These are phyloP conservation scores for Cryphonectria parasitica DNA, from an alignment of 2,329 filamentous ascomycete species.

Conservation along the genomic window DNA sequence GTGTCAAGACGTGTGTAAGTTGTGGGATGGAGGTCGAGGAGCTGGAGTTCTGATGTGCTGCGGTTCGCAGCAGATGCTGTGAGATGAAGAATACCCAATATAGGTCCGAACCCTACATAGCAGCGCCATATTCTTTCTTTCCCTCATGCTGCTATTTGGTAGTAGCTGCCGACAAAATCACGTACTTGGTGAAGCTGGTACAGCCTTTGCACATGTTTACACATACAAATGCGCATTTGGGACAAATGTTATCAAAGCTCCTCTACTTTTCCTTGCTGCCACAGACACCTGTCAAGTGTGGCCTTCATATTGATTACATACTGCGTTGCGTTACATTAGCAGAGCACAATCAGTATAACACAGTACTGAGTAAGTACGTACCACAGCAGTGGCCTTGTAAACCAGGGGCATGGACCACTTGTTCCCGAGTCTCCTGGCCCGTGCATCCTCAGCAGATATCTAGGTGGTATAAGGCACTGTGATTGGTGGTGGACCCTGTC, in stretches of 20 bases:
- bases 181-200: neutral
- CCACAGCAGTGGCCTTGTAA: neutral
- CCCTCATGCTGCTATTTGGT: too few relatives aligned
- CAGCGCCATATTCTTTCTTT: too few relatives aligned
- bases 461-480: neutral
- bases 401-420: constrained; percentile 12
- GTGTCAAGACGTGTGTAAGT: constrained; percentile 76
- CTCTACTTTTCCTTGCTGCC: neutral
- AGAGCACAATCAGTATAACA: neutral
- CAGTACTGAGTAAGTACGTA: neutral
- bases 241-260: neutral
- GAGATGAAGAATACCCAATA: neutral
- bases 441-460: constrained; percentile 7
- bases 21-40: constrained; percentile 83
- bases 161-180: neutral
- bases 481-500: constrained; percentile 3
- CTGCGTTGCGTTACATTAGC: too few relatives aligned
- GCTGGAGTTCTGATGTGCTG: constrained; percentile 63
- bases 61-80: neutral
- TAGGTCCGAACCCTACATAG: neutral
- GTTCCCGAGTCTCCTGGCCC: constrained; percentile 14
- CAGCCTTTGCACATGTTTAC: too few relatives aligned
- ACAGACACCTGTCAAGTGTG: neutral
- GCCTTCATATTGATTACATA: too few relatives aligned
- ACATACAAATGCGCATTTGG: neutral